Evolutionary conservation across 2,329 filamentous ascomycete species (phyloP).

Genomic region (Aspergillus intermedius): DNA sequence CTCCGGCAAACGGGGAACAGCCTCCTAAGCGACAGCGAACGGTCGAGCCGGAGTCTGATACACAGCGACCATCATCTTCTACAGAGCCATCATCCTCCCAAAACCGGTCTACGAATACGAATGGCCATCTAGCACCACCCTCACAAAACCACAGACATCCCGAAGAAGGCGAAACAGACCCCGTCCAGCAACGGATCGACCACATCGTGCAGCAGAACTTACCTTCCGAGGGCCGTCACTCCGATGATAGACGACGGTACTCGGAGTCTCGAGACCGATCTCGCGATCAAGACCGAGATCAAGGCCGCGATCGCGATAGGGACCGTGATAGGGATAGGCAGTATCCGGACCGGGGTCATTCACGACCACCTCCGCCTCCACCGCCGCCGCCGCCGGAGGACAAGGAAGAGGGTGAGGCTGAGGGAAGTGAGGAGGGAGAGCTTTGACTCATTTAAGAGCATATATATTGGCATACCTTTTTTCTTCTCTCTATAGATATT

Average conservation of each 20-base stretch:
- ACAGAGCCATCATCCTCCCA: slow-evolving; percentile 7
- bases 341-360: background rate
- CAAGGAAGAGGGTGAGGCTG: slow-evolving; percentile 19
- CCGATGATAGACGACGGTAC: background rate
- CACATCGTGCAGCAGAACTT: slow-evolving; percentile 27
- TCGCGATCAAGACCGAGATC: background rate
- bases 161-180: slow-evolving; percentile 14
- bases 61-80: background rate
- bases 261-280: background rate
- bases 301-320: slow-evolving; percentile 1
- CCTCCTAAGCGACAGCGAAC: slow-evolving; percentile 29
- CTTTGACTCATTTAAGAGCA: slow-evolving; percentile 15
- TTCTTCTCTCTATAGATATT: too few species aligned
- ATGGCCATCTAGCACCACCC: slow-evolving; percentile 12
- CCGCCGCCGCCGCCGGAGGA: slow-evolving; percentile 11
- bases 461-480: too few species aligned
- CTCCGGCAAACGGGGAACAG: slow-evolving; percentile 19
- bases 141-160: slow-evolving; percentile 11
- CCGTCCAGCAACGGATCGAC: slow-evolving; percentile 33
- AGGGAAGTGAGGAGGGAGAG: slow-evolving; percentile 40
- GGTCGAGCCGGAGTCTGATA: slow-evolving; percentile 14
- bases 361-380: slow-evolving; percentile 7
- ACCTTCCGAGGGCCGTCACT: slow-evolving; percentile 1
- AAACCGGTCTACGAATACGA: slow-evolving; percentile 11
- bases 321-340: slow-evolving; percentile 3